Percentiles rank a stretch among this genome's conserved stretches.
These are phyloP conservation scores for Boletus sensibilis DNA, from an alignment of 768 basidiomycete genomes.

Conservation along the genomic window DNA sequence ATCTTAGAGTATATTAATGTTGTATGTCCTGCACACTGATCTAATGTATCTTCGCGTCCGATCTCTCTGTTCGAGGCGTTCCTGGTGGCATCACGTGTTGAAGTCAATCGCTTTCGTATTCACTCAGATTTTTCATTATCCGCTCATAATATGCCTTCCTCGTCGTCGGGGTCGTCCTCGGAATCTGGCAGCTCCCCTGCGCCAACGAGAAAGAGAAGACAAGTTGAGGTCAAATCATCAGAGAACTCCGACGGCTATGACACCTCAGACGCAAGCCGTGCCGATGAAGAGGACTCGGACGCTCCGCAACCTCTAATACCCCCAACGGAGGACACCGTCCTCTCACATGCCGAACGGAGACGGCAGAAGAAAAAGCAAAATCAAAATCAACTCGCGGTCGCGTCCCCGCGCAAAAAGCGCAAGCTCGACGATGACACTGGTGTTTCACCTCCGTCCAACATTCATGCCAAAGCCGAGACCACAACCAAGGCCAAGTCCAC, in stretches of 20 bases:
- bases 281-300: conserved; percentile 10
- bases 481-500: neutral
- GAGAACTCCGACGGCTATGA: conserved; percentile 28
- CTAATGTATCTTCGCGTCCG: conserved; percentile 11
- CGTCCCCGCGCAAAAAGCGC: conserved; percentile 42
- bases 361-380: conserved; percentile 51
- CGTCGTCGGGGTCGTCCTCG: conserved; percentile 32
- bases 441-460: neutral
- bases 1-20: conserved; percentile 22
- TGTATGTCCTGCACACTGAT: conserved; percentile 19
- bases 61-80: neutral
- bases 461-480: neutral
- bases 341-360: conserved; percentile 76
- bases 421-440: conserved; percentile 37
- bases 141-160: conserved; percentile 13
- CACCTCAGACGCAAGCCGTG: conserved; percentile 11
- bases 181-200: conserved; percentile 32
- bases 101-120: neutral
- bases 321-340: conserved; percentile 37
- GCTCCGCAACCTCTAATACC: conserved; percentile 4
- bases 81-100: conserved; percentile 8
- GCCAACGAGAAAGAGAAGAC: conserved; percentile 25
- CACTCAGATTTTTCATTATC: neutral
- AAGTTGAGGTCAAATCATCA: conserved; percentile 16
- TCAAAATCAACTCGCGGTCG: conserved; percentile 18